Percentiles rank a stretch among this genome's conserved stretches.
These are phyloP conservation scores for Pogostemon cablin DNA, from an alignment of 257 asterid genomes.

Conservation along the genomic window DNA sequence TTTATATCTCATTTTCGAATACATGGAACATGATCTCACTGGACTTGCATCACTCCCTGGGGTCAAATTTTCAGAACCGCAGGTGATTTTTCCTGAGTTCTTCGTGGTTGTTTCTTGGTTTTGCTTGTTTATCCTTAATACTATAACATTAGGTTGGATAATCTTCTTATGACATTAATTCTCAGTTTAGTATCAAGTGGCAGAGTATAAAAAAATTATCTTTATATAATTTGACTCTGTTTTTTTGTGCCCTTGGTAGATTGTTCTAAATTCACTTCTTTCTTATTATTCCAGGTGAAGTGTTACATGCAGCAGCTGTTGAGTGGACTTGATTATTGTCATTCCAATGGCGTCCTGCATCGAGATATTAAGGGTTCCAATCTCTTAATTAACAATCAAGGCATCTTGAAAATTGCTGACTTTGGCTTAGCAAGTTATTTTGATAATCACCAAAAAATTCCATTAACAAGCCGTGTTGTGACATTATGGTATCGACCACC, in stretches of 20 bases:
- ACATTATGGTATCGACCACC: conserved; percentile 98
- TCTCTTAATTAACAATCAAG: conserved; percentile 74
- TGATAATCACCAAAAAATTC: conserved; percentile 52
- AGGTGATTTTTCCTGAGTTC: conserved; percentile 49
- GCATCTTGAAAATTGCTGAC: conserved; percentile 88
- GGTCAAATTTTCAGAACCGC: conserved; percentile 76
- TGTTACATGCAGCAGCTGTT: conserved; percentile 91
- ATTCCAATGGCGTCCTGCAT: conserved; percentile 75
- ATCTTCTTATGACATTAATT: conserved; percentile 4
- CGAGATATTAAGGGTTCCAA: conserved; percentile 92
- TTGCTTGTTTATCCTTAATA: neutral
- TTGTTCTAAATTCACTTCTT: neutral
- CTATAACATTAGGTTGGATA: neutral
- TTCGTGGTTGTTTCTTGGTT: conserved; percentile 11
- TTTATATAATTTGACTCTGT: neutral
- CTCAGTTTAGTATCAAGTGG: neutral
- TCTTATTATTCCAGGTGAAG: conserved; percentile 53
- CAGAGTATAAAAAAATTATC: conserved; percentile 7
- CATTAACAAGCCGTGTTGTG: conserved; percentile 91
- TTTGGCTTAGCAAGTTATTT: conserved; percentile 87
- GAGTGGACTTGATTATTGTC: conserved; percentile 84
- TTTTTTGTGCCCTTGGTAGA: neutral
- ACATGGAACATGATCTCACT: conserved; percentile 94
- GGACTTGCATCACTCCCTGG: conserved; percentile 88
- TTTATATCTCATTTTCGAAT: conserved; percentile 85